Evolutionary conservation across 176 grass and related monocot genomes (phyloP).

Genomic region (Aegilops tauschii): DNA sequence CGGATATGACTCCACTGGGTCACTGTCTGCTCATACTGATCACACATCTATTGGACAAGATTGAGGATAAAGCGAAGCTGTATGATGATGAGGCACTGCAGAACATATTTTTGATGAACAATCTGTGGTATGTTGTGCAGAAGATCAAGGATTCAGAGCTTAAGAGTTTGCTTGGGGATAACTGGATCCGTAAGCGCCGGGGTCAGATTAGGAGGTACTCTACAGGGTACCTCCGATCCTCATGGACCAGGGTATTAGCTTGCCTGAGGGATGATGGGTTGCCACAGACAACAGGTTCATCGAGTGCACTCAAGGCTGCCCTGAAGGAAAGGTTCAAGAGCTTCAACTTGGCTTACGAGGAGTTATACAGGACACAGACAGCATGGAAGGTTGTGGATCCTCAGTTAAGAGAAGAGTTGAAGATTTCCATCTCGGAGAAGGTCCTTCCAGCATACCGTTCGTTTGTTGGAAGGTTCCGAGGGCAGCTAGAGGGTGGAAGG

Average conservation of each 20-base stretch:
- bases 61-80: conserved; percentile 76
- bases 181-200: conserved; percentile 76
- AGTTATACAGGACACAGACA: conserved; percentile 75
- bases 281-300: conserved; percentile 49
- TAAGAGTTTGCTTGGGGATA: conserved; percentile 76
- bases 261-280: conserved; percentile 84
- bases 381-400: conserved; percentile 80
- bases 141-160: conserved; percentile 91
- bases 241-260: conserved; percentile 77
- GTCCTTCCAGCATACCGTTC: conserved; percentile 79
- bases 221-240: conserved; percentile 75
- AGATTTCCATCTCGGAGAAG: conserved; percentile 77
- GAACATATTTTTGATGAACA: conserved; percentile 98
- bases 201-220: conserved; percentile 85
- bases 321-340: conserved; percentile 95
- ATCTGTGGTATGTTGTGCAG: conserved; percentile 82
- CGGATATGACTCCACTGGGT: conserved; percentile 61
- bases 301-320: conserved; percentile 47
- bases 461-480: conserved; percentile 73
- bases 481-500: conserved; percentile 71
- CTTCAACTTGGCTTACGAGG: conserved; percentile 86
- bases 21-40: conserved; percentile 65
- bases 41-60: conserved; percentile 65
- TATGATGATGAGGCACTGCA: conserved; percentile 83
- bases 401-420: conserved; percentile 83